phyloP scores from a whole-genome alignment of 2,329 filamentous ascomycete species.

The Trichoderma aggressivum region DNA sequence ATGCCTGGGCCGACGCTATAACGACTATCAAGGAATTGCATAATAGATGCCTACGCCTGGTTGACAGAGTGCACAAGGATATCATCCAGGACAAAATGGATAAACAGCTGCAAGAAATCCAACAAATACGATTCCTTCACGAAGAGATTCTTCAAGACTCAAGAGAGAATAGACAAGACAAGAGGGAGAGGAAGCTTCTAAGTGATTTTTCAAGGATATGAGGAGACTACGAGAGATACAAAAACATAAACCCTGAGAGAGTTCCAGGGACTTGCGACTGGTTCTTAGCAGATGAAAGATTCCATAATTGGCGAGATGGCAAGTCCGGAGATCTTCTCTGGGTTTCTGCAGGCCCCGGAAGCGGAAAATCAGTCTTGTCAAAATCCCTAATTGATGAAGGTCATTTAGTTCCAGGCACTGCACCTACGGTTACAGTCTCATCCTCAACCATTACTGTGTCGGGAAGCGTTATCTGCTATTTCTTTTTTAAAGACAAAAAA shows the following conservation, averaged over 20 bases:
- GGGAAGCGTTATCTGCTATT: conserved; percentile 26
- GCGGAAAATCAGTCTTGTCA: conserved; percentile 32
- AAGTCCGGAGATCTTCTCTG: conserved; percentile 27
- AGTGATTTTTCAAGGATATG: conserved; percentile 19
- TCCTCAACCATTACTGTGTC: background rate
- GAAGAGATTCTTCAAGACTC: background rate
- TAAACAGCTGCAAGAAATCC: background rate
- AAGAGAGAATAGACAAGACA: background rate
- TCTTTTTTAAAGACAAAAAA: conserved; percentile 35
- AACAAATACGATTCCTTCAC: background rate
- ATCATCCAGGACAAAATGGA: background rate
- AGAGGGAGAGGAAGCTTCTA: conserved; percentile 11
- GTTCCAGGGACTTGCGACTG: conserved; percentile 34
- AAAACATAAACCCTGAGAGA: conserved; percentile 28
- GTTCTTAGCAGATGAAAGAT: conserved; percentile 30
- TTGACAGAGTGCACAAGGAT: background rate
- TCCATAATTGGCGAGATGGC: conserved; percentile 28
- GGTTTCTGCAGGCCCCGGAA: conserved; percentile 34
- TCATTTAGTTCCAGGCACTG: background rate
- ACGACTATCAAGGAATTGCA: background rate
- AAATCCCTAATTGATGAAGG: conserved; percentile 29
- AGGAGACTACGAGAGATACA: conserved; percentile 28
- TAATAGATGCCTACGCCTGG: background rate
- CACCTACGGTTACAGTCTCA: background rate
- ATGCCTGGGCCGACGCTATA: conserved; percentile 17